phyloP scores from a whole-genome alignment of 2,329 filamentous ascomycete genomes.

The Fusarium sororula region DNA sequence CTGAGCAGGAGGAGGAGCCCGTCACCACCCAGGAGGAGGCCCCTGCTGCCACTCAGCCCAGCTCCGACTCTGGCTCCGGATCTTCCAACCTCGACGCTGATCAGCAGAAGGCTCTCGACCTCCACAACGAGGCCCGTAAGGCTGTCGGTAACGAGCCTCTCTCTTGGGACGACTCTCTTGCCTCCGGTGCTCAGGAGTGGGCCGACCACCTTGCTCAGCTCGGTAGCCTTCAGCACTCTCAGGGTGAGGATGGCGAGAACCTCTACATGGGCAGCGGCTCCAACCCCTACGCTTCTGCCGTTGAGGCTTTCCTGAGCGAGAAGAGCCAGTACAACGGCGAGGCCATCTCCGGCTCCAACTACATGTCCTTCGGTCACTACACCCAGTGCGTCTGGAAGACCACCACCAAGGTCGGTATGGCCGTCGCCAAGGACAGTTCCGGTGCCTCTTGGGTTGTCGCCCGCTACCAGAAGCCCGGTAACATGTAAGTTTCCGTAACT shows the following conservation, averaged over 20 bases:
- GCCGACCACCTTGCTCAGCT: slow-evolving; percentile 32
- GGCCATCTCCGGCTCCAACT: slow-evolving; percentile 32
- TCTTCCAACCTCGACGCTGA: slow-evolving; percentile 29
- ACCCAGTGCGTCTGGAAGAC: slow-evolving; percentile 39
- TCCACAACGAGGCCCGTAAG: slow-evolving; percentile 39
- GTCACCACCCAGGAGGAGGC: neutral
- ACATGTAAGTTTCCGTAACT: slow-evolving; percentile 34
- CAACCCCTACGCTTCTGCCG: slow-evolving; percentile 29
- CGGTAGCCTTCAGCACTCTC: slow-evolving; percentile 34
- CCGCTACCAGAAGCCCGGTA: slow-evolving; percentile 38
- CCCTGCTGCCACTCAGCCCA: neutral
- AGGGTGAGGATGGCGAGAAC: slow-evolving; percentile 37
- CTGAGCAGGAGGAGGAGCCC: neutral
- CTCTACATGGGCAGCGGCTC: slow-evolving; percentile 32
- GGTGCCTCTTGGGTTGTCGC: slow-evolving; percentile 37
- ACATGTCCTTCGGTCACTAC: slow-evolving; percentile 38
- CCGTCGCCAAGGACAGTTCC: slow-evolving; percentile 18
- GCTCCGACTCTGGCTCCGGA: slow-evolving; percentile 4
- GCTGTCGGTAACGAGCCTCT: slow-evolving; percentile 31
- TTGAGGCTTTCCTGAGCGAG: slow-evolving; percentile 36
- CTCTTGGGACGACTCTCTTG: slow-evolving; percentile 36
- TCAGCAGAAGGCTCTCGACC: slow-evolving; percentile 37
- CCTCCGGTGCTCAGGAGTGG: slow-evolving; percentile 37
- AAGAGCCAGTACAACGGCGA: slow-evolving; percentile 38
- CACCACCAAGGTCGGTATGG: slow-evolving; percentile 42